These are phyloP conservation scores for Proliferodiscus dingleyae DNA, from an alignment of 2,329 filamentous ascomycete species.

Conservation along the genomic window DNA sequence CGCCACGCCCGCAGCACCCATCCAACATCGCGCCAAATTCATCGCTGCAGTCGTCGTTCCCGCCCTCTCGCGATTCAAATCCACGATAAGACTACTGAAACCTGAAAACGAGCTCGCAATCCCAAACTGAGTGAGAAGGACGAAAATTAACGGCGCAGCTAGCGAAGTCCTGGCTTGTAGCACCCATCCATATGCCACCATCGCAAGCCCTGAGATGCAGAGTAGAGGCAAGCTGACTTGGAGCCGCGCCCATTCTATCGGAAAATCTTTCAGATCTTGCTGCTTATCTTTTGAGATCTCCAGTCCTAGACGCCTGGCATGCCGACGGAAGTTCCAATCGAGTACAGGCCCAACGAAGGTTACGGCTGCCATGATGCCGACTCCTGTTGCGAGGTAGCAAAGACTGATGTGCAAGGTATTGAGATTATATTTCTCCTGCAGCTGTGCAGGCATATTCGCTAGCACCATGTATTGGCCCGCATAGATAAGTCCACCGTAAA, in stretches of 20 bases:
- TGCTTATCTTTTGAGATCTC: constrained; percentile 39
- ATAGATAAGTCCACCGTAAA: constrained; percentile 9
- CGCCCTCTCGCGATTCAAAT: constrained; percentile 31
- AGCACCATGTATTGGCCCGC: constrained; percentile 5
- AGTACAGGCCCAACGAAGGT: constrained; percentile 37
- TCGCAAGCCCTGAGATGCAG: constrained; percentile 2
- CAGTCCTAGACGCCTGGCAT: constrained; percentile 34
- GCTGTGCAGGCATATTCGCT: constrained; percentile 5
- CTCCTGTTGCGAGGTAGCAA: constrained; percentile 12
- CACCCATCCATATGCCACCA: constrained; percentile 29
- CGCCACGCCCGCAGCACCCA: constrained; percentile 32
- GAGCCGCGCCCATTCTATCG: constrained; percentile 26
- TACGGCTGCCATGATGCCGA: background rate
- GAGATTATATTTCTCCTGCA: constrained; percentile 37
- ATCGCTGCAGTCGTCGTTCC: constrained; percentile 33
- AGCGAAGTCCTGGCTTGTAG: constrained; percentile 27
- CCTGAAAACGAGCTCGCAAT: constrained; percentile 18
- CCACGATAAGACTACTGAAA: constrained; percentile 28
- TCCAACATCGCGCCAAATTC: constrained; percentile 32
- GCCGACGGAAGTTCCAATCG: constrained; percentile 51
- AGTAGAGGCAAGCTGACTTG: constrained; percentile 12
- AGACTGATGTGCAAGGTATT: constrained; percentile 24
- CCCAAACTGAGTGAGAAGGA: constrained; percentile 35
- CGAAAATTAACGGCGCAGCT: constrained; percentile 44
- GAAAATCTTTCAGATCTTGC: constrained; percentile 39